Evolutionary conservation across 169 alveolate species (phyloP).

Genomic region (Plasmodium coatneyi): DNA sequence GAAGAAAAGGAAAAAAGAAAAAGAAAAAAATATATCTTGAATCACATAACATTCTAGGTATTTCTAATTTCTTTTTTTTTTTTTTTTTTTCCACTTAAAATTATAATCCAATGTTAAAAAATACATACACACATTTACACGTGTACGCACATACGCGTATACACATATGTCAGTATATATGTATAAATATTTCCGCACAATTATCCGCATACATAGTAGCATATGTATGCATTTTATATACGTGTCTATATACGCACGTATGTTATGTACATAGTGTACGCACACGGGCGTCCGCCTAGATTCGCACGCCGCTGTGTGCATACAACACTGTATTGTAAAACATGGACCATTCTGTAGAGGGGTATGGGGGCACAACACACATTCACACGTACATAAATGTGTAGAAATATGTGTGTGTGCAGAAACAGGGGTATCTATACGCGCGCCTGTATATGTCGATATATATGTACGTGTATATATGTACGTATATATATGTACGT

Average conservation of each 20-base stretch:
- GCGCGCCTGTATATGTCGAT: not conserved
- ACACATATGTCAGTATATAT: not conserved
- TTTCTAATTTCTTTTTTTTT: constrained; percentile 36
- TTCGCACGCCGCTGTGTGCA: not conserved
- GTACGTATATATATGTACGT: not conserved
- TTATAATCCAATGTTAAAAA: not conserved
- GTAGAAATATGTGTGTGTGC: not conserved
- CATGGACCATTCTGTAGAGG: not conserved
- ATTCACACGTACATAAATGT: not conserved
- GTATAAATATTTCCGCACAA: not conserved
- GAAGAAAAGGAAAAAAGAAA: not conserved
- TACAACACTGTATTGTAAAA: not conserved
- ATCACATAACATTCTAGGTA: constrained; percentile 45
- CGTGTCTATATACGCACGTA: not conserved
- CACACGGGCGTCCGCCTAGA: not conserved
- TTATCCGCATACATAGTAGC: not conserved
- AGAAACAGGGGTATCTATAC: not conserved
- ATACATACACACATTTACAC: not conserved
- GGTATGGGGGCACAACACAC: not conserved
- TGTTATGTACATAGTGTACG: not conserved
- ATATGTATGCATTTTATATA: not conserved
- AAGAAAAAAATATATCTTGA: not conserved
- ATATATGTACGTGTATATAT: not conserved
- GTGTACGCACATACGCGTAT: constrained; percentile 5
- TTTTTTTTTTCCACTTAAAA: not conserved